Evolutionary conservation across 345 rosid species (phyloP).

Genomic region (Melastoma malabathricum): DNA sequence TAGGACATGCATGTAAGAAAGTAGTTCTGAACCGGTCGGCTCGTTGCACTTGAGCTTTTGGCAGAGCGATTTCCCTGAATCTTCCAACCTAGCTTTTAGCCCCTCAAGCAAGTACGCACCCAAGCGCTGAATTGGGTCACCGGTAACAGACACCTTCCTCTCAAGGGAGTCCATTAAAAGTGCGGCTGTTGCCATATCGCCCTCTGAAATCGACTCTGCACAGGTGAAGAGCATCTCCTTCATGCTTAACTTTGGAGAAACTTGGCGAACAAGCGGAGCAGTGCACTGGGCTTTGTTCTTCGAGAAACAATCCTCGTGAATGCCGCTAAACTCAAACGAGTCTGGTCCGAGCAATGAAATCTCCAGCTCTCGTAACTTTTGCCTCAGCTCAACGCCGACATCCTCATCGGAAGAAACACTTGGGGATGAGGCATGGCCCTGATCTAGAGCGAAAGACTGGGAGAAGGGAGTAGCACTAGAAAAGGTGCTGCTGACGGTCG

Average conservation of each 20-base stretch:
- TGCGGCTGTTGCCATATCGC: background rate
- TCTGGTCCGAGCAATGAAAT: constrained; percentile 5
- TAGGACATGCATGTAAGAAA: constrained; percentile 8
- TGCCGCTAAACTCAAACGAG: background rate
- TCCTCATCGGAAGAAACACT: background rate
- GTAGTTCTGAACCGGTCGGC: constrained; percentile 3
- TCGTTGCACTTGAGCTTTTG: constrained; percentile 6
- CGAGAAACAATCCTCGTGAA: background rate
- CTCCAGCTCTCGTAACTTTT: constrained; percentile 5
- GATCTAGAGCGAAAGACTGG: constrained; percentile 2
- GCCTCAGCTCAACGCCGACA: background rate
- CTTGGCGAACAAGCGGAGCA: background rate
- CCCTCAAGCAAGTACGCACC: constrained; percentile 11
- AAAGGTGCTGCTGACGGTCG: background rate
- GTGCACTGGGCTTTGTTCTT: background rate
- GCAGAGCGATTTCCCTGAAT: constrained; percentile 5
- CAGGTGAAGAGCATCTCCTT: constrained; percentile 4
- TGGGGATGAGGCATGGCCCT: background rate
- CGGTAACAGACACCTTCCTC: constrained; percentile 8
- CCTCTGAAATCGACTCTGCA: constrained; percentile 5
- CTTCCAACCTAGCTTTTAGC: constrained; percentile 7
- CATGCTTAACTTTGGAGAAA: constrained; percentile 2
- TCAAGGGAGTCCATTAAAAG: constrained; percentile 6
- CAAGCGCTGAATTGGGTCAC: constrained; percentile 4
- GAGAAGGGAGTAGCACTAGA: background rate